Evolutionary conservation across 129 eudicot genomes (phyloP).

Genomic region (Flaveria ramosissima): DNA sequence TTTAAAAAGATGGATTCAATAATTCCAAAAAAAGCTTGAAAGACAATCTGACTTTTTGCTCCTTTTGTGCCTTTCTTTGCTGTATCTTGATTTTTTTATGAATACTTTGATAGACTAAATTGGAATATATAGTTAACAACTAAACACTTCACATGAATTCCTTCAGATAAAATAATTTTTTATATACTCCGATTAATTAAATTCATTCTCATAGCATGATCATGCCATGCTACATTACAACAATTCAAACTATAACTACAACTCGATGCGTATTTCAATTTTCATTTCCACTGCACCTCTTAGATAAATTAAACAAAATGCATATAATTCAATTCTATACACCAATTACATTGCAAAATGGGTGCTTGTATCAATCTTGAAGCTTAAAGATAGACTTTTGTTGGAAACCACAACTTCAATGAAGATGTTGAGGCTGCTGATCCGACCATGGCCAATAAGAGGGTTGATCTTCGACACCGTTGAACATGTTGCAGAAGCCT

Average conservation of each 20-base stretch:
- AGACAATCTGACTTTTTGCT: constrained; percentile 5
- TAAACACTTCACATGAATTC: constrained; percentile 53
- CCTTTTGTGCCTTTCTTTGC: constrained; percentile 3
- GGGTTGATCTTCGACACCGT: constrained; percentile 62
- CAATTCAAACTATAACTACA: constrained; percentile 35
- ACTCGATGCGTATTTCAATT: constrained; percentile 21
- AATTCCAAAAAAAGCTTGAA: neutral
- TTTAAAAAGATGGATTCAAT: neutral
- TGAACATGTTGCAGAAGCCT: constrained; percentile 69
- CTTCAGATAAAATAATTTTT: constrained; percentile 3
- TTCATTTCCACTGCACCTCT: constrained; percentile 12
- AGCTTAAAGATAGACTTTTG: constrained; percentile 13
- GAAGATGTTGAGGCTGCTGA: constrained; percentile 54
- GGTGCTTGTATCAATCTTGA: constrained; percentile 43
- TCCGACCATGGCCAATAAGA: constrained; percentile 88
- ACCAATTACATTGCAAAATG: constrained; percentile 45
- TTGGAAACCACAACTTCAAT: constrained; percentile 30
- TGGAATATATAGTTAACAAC: constrained; percentile 15
- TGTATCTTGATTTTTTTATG: constrained; percentile 11
- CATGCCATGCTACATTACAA: constrained; percentile 34
- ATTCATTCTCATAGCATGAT: constrained; percentile 22
- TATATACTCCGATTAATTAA: constrained; percentile 31
- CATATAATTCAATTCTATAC: constrained; percentile 46
- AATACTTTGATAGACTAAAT: neutral
- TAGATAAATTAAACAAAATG: constrained; percentile 9